A percentile compares a stretch with the other conserved stretches of the same genome.
phyloP scores from a whole-genome alignment of 257 asterid genomes.

The Solanum bulbocastanum region DNA sequence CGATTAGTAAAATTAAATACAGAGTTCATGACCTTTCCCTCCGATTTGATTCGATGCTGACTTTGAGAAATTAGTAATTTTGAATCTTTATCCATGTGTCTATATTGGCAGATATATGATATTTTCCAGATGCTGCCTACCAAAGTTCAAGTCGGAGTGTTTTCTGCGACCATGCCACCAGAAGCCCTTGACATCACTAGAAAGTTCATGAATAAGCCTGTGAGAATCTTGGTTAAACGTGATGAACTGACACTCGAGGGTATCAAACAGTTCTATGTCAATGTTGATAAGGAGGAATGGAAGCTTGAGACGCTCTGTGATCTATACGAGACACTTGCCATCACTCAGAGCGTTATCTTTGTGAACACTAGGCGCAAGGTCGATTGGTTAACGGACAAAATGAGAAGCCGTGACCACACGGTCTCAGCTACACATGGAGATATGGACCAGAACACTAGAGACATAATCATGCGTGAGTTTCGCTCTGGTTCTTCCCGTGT shows the following conservation, averaged over 20 bases:
- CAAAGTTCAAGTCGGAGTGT: slow-evolving; percentile 67
- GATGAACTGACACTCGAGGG: slow-evolving; percentile 82
- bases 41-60: background rate
- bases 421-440: slow-evolving; percentile 84
- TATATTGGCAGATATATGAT: slow-evolving; percentile 45
- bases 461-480: slow-evolving; percentile 75
- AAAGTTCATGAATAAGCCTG: slow-evolving; percentile 73
- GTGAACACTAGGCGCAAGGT: slow-evolving; percentile 78
- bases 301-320: slow-evolving; percentile 70
- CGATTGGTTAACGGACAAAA: slow-evolving; percentile 76
- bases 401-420: slow-evolving; percentile 64
- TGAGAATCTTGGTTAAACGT: slow-evolving; percentile 61
- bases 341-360: slow-evolving; percentile 68
- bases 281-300: slow-evolving; percentile 75
- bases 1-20: background rate
- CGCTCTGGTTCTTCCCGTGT: slow-evolving; percentile 68
- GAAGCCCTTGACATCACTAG: slow-evolving; percentile 81
- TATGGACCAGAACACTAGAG: slow-evolving; percentile 80
- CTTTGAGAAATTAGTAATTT: background rate
- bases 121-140: slow-evolving; percentile 71
- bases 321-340: slow-evolving; percentile 65
- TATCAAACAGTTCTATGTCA: slow-evolving; percentile 65
- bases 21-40: background rate
- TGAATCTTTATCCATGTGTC: background rate
- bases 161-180: slow-evolving; percentile 77